These are phyloP conservation scores for Dacryopinax primogenitus DNA, from an alignment of 768 basidiomycete genomes.

Conservation along the genomic window DNA sequence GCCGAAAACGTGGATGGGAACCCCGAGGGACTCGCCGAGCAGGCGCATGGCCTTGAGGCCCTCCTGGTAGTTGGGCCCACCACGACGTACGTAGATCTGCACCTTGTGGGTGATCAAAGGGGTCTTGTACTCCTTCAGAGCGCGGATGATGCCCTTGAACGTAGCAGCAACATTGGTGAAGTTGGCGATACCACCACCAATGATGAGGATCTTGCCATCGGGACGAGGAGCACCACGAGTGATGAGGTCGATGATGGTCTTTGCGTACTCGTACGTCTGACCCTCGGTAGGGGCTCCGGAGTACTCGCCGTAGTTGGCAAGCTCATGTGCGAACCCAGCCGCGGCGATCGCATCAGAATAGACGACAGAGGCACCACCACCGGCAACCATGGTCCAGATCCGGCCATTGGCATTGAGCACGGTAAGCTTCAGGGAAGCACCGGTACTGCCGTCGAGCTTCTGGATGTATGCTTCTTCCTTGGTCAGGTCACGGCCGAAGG, in stretches of 20 bases:
- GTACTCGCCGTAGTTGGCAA: conserved; percentile 99
- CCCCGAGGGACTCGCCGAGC: conserved; percentile 88
- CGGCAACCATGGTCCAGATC: conserved; percentile 99
- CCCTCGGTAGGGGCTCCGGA: conserved; percentile 95
- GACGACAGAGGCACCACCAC: conserved; percentile 71
- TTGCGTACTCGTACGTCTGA: conserved; percentile 98
- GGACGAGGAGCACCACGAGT: conserved; percentile 73
- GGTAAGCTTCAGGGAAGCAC: conserved; percentile 95
- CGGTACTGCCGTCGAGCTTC: conserved; percentile 91
- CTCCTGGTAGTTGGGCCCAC: conserved; percentile 99
- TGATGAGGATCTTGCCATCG: conserved; percentile 96
- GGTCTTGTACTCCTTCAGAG: conserved; percentile 83
- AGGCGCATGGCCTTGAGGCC: conserved; percentile 96
- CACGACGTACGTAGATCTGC: conserved; percentile 93
- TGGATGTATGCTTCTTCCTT: conserved; percentile 99
- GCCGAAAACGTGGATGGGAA: conserved; percentile 92
- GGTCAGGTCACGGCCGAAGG: conserved; percentile 93
- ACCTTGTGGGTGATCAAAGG: conserved; percentile 73
- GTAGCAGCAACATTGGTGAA: conserved; percentile 99
- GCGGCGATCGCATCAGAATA: conserved; percentile 65
- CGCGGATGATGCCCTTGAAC: conserved; percentile 99
- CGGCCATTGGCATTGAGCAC: conserved; percentile 90
- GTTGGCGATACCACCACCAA: conserved; percentile 99
- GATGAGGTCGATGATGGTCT: conserved; percentile 94
- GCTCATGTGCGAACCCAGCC: conserved; percentile 89